Base-by-base conservation (phyloP, 2,329 filamentous ascomycete species). In the Pseudogymnoascus sp. region DNA sequence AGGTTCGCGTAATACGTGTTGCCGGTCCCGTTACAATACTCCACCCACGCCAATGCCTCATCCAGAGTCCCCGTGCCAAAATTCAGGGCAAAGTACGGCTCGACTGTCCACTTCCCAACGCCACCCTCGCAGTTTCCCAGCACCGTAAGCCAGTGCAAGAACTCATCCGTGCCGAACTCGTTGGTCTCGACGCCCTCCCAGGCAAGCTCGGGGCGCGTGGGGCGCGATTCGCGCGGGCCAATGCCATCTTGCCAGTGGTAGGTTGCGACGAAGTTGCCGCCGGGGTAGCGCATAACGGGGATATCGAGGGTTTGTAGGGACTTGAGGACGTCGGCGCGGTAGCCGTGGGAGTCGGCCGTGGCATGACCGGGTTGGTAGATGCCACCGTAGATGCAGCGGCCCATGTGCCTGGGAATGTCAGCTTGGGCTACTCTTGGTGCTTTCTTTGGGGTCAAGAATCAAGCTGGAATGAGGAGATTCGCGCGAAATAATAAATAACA, bases 161-260 rank as follows among this genome's bases (percentile, higher is more conserved):
- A 95, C 78, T 95, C 91, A 73, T 95, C 89, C 0, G 90, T 95
- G 63, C 90, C 90, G 70, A 95, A 93, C 66, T 88, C 79, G 73
- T 95, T 95, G 28, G 81, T 84, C 77, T 95, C 91, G 1, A 84
- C 83, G 35, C 87, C 89, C 19, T 89, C 79, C 91, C 90, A 95
- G 4, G 90, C 90, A 61, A 95, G 81, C 71, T 95, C 90, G 59
- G 77, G 82, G 75, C 81, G 76, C 56, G 75, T 72, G 3, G 89
- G 89, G 53, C 91, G 81, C 69, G 86, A 78, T 22, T 91, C 88
- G 66, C 78, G 82, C 0, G 90, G 90, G 1, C 91, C 90, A 66
- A 96, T 81, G 4, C 90, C 90, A 74, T 95, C 90, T 59, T 87
- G 79, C 90, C 91, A 95, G 78, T 93, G 89, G 74, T 93, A 95